Conservation (phyloP, 306 rosid species). For the Inga leiocalycina region DNA sequence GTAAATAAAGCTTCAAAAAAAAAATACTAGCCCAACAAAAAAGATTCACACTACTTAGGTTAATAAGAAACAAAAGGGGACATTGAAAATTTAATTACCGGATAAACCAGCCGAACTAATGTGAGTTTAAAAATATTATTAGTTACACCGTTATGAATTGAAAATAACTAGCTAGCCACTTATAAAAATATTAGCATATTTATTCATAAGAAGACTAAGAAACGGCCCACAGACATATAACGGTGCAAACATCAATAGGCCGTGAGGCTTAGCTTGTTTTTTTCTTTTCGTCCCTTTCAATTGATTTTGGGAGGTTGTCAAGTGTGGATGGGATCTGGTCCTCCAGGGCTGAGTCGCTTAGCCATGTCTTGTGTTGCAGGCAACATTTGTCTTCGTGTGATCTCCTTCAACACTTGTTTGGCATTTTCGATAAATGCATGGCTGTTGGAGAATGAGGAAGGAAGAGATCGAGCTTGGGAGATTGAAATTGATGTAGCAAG, state of each 20-base stretch:
- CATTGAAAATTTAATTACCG: no score
- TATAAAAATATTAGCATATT: no score
- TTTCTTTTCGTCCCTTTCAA: constrained; percentile 1
- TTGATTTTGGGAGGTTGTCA: neutral
- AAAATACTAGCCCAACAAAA: no score
- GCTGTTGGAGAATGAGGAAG: constrained; percentile 22
- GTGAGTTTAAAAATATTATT: no score
- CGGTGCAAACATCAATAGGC: constrained; percentile 3
- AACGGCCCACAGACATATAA: neutral
- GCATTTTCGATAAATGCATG: constrained; percentile 7
- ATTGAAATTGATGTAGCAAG: constrained; percentile 14
- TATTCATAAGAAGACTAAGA: neutral
- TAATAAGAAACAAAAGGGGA: no score
- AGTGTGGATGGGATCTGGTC: constrained; percentile 48
- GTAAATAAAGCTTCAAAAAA: no score
- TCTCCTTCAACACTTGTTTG: constrained; percentile 34
- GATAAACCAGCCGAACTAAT: no score
- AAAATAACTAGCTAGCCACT: no score
- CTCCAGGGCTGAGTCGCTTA: constrained; percentile 40
- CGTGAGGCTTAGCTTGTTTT: neutral
- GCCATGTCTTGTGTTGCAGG: constrained; percentile 9
- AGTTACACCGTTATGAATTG: no score
- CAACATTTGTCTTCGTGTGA: constrained; percentile 32
- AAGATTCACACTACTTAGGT: no score
- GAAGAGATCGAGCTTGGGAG: constrained; percentile 27